Conservation (phyloP, 148 eudicot genomes). For the Rhododendron ovatum region DNA sequence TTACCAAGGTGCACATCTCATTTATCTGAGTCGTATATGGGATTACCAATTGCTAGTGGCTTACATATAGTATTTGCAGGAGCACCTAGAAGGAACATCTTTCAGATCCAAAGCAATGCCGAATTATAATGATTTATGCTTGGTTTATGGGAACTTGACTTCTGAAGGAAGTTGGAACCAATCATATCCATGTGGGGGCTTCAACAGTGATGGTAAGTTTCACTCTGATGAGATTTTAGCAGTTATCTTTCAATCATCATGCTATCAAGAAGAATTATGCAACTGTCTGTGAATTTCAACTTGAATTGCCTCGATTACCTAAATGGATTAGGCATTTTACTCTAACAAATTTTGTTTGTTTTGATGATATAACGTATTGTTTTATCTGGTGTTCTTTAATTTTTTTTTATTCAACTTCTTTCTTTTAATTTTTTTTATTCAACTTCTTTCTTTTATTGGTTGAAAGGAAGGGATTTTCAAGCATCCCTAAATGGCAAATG, state of each 20-base stretch:
- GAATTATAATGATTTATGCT: constrained; percentile 11
- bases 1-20: not conserved
- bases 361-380: not conserved
- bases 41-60: not conserved
- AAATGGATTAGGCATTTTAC: not conserved
- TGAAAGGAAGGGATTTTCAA: constrained; percentile 2
- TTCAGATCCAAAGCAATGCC: not conserved
- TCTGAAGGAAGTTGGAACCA: not conserved
- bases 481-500: not conserved
- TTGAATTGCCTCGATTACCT: not conserved
- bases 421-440: too few relatives aligned
- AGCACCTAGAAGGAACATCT: not conserved
- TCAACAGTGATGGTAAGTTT: constrained; percentile 2
- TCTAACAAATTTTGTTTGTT: not conserved
- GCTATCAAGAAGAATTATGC: not conserved
- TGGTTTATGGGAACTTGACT: constrained; percentile 10
- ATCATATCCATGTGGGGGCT: not conserved
- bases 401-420: too few relatives aligned
- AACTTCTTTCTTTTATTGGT: not conserved
- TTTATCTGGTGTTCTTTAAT: not conserved
- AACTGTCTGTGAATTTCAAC: not conserved
- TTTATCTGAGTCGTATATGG: not conserved
- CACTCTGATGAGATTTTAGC: not conserved
- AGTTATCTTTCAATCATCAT: not conserved
- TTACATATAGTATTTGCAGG: constrained; percentile 5